Evolutionary conservation across 1,139 yeast species (phyloP).

Genomic region (Geotrichum citri-aurantii): DNA sequence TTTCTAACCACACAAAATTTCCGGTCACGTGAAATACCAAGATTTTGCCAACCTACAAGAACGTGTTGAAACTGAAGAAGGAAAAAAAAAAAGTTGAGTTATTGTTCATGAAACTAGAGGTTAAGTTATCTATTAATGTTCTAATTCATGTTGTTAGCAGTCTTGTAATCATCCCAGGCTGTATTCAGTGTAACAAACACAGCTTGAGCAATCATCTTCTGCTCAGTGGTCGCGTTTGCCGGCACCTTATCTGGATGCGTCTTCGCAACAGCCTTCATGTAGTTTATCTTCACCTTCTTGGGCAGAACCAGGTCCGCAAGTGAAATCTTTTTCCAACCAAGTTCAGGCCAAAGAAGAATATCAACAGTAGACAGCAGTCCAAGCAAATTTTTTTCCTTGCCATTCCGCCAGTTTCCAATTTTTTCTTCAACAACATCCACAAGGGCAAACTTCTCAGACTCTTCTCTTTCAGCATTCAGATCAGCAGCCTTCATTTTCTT

Average conservation of each 20-base stretch:
- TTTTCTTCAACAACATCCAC: constrained; percentile 55
- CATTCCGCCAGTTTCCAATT: constrained; percentile 59
- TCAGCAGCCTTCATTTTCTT: constrained; percentile 46
- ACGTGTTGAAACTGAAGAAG: not conserved
- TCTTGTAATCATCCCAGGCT: constrained; percentile 87
- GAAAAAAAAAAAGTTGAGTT: not conserved
- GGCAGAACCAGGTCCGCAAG: constrained; percentile 78
- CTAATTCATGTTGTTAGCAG: constrained; percentile 44
- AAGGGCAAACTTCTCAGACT: constrained; percentile 50
- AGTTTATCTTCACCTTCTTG: constrained; percentile 80
- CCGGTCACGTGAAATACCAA: not conserved
- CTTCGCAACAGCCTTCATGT: constrained; percentile 88
- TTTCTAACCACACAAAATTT: not conserved
- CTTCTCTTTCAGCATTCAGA: constrained; percentile 45
- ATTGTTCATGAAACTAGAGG: not conserved
- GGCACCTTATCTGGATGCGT: constrained; percentile 91
- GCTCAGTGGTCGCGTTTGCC: constrained; percentile 51
- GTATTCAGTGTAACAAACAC: constrained; percentile 78
- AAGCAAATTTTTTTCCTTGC: constrained; percentile 74
- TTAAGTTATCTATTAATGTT: not conserved
- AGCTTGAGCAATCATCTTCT: constrained; percentile 77
- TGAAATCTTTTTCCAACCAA: constrained; percentile 58
- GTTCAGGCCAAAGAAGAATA: constrained; percentile 53
- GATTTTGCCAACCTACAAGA: not conserved
- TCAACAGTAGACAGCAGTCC: constrained; percentile 66